phyloP scores from a whole-genome alignment of 73 alveolate genomes.

The Uronychia binucleata region DNA sequence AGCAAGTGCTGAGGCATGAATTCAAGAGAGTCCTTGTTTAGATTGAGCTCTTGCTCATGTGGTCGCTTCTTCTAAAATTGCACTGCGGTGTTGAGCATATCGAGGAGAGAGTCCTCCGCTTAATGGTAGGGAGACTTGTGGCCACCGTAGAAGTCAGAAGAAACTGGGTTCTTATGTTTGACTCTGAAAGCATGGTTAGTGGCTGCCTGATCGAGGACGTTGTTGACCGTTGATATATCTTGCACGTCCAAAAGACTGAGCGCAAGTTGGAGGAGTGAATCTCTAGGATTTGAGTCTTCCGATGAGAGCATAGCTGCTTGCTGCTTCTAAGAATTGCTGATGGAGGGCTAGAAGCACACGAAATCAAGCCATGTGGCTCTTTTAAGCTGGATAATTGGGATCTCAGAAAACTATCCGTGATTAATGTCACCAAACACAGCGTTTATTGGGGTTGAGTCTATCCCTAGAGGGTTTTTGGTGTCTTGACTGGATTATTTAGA shows the following conservation, averaged over 20 bases:
- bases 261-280: conserved; percentile 38
- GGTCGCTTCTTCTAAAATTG: background rate
- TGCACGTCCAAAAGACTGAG: conserved; percentile 49
- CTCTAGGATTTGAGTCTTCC: conserved; percentile 48
- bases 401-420: background rate
- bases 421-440: background rate
- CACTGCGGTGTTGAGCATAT: background rate
- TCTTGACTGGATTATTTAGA: too few species aligned
- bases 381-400: background rate
- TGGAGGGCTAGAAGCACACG: background rate
- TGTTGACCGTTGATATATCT: conserved; percentile 55
- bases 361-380: background rate
- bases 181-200: background rate
- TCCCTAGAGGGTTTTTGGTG: background rate
- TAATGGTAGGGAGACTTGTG: background rate
- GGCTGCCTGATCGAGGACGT: conserved; percentile 37
- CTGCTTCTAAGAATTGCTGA: conserved; percentile 4
- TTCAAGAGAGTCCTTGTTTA: background rate
- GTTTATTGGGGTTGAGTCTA: background rate
- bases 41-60: background rate
- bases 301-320: conserved; percentile 33
- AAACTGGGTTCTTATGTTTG: background rate
- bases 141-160: background rate
- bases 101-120: background rate
- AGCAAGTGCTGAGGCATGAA: conserved; percentile 58